These are phyloP conservation scores for Saprolegnia parasitica DNA, from an alignment of 352 stramenopile species.

Conservation along the genomic window DNA sequence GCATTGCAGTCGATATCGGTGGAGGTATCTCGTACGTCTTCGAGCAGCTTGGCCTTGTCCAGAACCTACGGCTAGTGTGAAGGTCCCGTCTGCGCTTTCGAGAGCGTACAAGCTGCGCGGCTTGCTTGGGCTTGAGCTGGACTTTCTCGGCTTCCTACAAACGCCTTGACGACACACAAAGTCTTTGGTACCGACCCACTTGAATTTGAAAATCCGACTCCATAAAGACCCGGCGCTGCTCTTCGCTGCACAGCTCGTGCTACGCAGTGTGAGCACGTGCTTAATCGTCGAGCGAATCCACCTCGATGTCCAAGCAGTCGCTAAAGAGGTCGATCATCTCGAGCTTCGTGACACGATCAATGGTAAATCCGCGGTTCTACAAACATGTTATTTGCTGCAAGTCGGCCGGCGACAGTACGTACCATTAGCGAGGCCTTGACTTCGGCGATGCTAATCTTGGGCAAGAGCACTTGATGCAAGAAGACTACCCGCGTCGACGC, in stretches of 20 bases:
- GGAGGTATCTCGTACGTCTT: too few relatives aligned
- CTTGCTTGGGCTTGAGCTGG: neutral
- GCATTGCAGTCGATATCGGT: neutral
- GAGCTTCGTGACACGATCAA: conserved; percentile 82
- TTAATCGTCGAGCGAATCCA: conserved; percentile 2
- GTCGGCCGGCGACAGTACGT: neutral
- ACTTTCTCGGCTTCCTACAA: neutral
- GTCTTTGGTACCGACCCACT: conserved; percentile 23
- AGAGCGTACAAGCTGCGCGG: neutral
- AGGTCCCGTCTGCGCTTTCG: too few relatives aligned
- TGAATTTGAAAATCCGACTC: conserved; percentile 42
- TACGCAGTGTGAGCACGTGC: neutral
- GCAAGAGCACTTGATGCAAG: conserved; percentile 82
- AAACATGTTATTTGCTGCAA: neutral
- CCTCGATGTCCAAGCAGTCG: conserved; percentile 83
- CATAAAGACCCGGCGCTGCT: conserved; percentile 44
- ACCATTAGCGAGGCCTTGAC: conserved; percentile 55
- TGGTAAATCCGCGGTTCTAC: conserved; percentile 62
- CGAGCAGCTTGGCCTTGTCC: too few relatives aligned
- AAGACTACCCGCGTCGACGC: conserved; percentile 66
- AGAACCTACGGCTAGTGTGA: too few relatives aligned
- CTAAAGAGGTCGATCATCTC: conserved; percentile 75
- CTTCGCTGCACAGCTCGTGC: conserved; percentile 39
- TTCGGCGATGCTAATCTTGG: conserved; percentile 62
- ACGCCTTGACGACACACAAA: neutral